Evolutionary conservation across 169 alveolate genomes (phyloP), one percentile per base, ranked within the genome.

Genomic region (Eimeria necatrix): DNA sequence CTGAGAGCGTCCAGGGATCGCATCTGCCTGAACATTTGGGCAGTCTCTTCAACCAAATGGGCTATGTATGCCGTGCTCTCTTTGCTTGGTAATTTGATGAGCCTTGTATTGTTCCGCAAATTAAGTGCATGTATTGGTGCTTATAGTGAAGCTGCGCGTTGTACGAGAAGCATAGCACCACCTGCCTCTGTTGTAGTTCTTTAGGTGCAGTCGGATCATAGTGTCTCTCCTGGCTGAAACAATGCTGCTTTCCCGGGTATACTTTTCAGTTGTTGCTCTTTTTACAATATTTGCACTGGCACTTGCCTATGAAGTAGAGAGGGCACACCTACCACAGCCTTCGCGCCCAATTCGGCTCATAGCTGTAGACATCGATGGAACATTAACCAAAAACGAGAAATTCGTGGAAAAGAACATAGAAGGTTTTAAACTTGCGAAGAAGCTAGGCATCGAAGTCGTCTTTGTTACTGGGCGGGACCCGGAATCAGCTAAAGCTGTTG

Each of bases 381-480:
- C 93, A 26, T 60, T 85, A 26, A 61, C 93, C 6, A 59, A 52
- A 5, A 6, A 18, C 48, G 61, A 61, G 26, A 59, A 60, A n/a
- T 85, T 85, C 52, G 49, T 73, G 20, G 9, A 20, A 51, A 16
- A 32, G 61, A 85, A 85, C 64, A 59, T 85, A 48, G 64, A 61
- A 59, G 93, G 93, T 32, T 60, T 85, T 14, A 26, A 18, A 8
- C 81, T 8, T 20, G 93, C 93, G 7, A 59, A 41, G 51, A 16
- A 41, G 51, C 83, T 85, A 18, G 93, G 93, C 10, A 85, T 85
- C 3, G 46, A 60, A 61, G 60, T 59, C 18, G 93, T 61, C 4
- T 59, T 85, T 48, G 78, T 60, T 20, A 85, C 93, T 0, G 93
- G 93, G 51, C 41, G 73, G 41, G 93, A 61, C 51, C 93, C 93